phyloP scores from a whole-genome alignment of 2,329 filamentous ascomycete genomes.

The Fusarium floridanum region DNA sequence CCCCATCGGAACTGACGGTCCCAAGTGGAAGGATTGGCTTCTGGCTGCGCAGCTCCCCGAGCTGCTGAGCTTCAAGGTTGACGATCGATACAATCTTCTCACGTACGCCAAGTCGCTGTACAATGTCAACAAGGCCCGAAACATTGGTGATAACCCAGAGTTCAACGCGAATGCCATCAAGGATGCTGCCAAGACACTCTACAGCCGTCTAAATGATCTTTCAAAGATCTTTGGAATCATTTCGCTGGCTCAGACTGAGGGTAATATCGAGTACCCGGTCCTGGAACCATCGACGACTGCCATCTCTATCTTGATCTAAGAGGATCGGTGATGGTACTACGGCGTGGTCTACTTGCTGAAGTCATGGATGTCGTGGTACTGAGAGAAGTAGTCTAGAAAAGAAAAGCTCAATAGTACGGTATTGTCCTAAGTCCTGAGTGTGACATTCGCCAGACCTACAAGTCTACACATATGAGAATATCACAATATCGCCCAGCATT shows the following conservation, averaged over 20 bases:
- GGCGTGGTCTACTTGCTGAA: neutral
- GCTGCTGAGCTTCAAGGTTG: constrained; percentile 32
- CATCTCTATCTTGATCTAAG: neutral
- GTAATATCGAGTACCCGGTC: neutral
- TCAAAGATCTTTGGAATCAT: neutral
- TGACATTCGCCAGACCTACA: neutral
- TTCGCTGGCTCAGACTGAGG: neutral
- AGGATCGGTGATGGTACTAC: neutral
- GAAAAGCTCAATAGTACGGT: neutral
- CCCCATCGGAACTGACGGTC: constrained; percentile 24
- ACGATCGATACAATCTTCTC: constrained; percentile 26
- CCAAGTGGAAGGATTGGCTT: constrained; percentile 37
- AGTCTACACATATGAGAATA: neutral
- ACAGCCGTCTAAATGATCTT: neutral
- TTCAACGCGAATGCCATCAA: neutral
- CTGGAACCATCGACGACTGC: neutral
- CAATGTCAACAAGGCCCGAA: neutral
- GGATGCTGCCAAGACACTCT: neutral
- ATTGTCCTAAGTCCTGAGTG: neutral
- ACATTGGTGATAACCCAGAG: neutral
- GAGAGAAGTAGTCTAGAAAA: neutral
- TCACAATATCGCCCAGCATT: neutral
- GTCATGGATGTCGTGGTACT: accelerated
- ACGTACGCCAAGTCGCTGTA: constrained; percentile 19
- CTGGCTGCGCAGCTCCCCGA: constrained; percentile 21